These are phyloP conservation scores for Silene noctiflora DNA, from an alignment of 179 eudicot genomes.

Conservation along the genomic window DNA sequence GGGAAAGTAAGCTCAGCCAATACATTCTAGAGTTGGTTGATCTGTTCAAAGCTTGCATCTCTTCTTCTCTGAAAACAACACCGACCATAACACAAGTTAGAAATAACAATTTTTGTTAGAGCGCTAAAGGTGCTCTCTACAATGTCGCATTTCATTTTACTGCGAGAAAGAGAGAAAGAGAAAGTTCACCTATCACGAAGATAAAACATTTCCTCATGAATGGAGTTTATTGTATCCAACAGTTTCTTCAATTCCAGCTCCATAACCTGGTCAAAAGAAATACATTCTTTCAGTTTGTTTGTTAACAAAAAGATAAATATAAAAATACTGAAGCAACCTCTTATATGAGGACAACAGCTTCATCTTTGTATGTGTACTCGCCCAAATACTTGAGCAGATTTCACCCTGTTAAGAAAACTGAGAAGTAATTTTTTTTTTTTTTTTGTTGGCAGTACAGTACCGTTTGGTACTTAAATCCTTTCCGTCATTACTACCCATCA, in stretches of 20 bases:
- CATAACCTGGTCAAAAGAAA: constrained; percentile 52
- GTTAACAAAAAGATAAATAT: background rate
- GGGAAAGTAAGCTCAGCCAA: constrained; percentile 70
- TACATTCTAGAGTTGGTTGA: constrained; percentile 79
- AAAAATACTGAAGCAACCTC: background rate
- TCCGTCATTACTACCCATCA: background rate
- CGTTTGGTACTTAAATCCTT: background rate
- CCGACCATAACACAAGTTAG: background rate
- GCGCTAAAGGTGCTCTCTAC: background rate
- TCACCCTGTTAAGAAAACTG: background rate
- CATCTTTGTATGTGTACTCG: background rate
- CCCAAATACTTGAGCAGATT: background rate
- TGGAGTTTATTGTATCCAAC: constrained; percentile 60
- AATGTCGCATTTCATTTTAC: background rate
- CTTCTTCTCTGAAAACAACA: constrained; percentile 60
- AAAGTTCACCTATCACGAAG: constrained; percentile 74
- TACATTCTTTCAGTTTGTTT: background rate
- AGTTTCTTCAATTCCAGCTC: constrained; percentile 83
- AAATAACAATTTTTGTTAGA: background rate
- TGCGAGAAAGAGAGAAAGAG: constrained; percentile 9
- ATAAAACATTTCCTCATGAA: constrained; percentile 91
- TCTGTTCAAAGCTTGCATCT: constrained; percentile 70
- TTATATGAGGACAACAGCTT: too few species aligned
- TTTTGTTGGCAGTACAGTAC: background rate
- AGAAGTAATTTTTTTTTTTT: background rate